Evolutionary conservation across 2,329 filamentous ascomycete genomes (phyloP).

Genomic region (Sporothrix pseudoabietina): DNA sequence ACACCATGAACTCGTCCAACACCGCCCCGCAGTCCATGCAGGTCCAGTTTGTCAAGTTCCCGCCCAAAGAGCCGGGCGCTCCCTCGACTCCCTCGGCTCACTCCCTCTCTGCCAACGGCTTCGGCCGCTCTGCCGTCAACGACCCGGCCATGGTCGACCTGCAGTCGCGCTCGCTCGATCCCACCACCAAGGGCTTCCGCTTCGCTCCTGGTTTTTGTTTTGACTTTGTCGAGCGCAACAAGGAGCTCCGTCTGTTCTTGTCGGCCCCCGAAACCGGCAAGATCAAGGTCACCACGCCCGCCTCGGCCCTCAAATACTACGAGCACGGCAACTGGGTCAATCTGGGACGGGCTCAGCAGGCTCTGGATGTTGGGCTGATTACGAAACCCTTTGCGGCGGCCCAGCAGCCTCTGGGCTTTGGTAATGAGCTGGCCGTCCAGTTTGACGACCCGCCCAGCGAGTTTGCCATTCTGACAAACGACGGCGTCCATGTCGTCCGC

Average conservation of each 20-base stretch:
- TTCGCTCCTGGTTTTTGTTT: slow-evolving; percentile 92
- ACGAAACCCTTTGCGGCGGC: slow-evolving; percentile 72
- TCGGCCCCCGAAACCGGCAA: slow-evolving; percentile 85
- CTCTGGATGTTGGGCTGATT: slow-evolving; percentile 77
- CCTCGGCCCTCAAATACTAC: slow-evolving; percentile 62
- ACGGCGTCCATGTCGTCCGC: slow-evolving; percentile 82
- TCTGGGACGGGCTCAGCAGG: slow-evolving; percentile 63
- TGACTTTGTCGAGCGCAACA: slow-evolving; percentile 62
- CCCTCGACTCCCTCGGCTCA: neutral
- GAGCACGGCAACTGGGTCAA: slow-evolving; percentile 82
- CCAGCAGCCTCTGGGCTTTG: slow-evolving; percentile 73
- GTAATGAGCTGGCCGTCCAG: slow-evolving; percentile 95
- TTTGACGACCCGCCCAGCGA: slow-evolving; percentile 83
- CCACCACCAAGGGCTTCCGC: slow-evolving; percentile 56
- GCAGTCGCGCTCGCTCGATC: slow-evolving; percentile 53
- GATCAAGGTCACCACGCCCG: slow-evolving; percentile 64
- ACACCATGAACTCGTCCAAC: slow-evolving; percentile 63
- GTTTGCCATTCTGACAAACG: slow-evolving; percentile 88
- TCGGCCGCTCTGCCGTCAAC: slow-evolving; percentile 35
- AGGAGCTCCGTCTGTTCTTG: slow-evolving; percentile 66
- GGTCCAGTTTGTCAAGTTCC: slow-evolving; percentile 94
- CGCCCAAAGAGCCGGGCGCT: slow-evolving; percentile 58
- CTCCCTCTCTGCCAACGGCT: neutral
- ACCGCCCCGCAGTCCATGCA: slow-evolving; percentile 90
- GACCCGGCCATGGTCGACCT: slow-evolving; percentile 49